Evolutionary conservation across 352 stramenopile genomes (phyloP).

Genomic region (Pythium insidiosum): DNA sequence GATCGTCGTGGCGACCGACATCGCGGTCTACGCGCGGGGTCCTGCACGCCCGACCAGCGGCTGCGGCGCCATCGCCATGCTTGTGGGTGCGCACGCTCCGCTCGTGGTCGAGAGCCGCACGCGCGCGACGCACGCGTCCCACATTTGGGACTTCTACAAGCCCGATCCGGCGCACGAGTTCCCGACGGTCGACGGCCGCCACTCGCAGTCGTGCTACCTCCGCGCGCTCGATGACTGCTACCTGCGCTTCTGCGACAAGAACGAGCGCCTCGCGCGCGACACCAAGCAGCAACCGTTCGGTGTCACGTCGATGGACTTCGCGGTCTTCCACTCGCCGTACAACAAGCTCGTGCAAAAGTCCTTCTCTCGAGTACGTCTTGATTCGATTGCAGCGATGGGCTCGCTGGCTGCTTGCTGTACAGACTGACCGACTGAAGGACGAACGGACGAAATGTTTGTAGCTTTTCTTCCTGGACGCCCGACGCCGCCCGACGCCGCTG

Average conservation of each 20-base stretch:
- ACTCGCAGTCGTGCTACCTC: constrained; percentile 95
- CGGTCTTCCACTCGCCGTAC: constrained; percentile 98
- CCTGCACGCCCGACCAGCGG: constrained; percentile 85
- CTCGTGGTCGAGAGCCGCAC: constrained; percentile 86
- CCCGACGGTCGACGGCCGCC: constrained; percentile 91
- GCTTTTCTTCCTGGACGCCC: constrained; percentile 54
- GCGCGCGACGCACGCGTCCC: constrained; percentile 85
- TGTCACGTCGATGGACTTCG: constrained; percentile 84
- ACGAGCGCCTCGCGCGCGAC: constrained; percentile 17
- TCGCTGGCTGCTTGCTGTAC: too few relatives aligned
- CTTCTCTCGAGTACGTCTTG: constrained; percentile 86
- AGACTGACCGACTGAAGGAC: too few relatives aligned
- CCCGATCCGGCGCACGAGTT: constrained; percentile 90
- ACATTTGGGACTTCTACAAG: constrained; percentile 99
- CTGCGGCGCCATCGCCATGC: constrained; percentile 93
- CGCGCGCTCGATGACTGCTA: constrained; percentile 95
- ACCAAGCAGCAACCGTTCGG: constrained; percentile 30
- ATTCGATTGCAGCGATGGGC: too few relatives aligned
- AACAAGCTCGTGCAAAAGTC: constrained; percentile 98
- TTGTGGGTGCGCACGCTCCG: constrained; percentile 94
- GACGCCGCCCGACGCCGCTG: constrained; percentile 18
- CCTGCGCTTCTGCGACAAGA: constrained; percentile 83
- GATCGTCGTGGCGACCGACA: constrained; percentile 94
- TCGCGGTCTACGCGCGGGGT: constrained; percentile 94
- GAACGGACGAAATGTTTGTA: too few relatives aligned